Evolutionary conservation across 805 yeast genomes (phyloP).

Genomic region (Diddensiella caesifluorescens): DNA sequence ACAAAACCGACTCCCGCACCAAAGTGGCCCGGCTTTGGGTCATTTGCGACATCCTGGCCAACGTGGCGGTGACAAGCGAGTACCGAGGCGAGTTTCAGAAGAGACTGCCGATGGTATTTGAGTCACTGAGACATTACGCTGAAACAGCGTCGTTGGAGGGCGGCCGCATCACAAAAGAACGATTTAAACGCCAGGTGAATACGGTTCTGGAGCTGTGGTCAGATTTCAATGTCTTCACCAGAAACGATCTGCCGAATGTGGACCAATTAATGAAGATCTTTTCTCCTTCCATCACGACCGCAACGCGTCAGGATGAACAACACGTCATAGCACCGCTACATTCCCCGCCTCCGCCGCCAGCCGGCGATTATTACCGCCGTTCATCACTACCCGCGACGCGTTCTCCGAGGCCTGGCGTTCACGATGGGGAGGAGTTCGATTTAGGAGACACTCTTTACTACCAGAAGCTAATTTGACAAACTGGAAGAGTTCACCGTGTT

Average conservation of each 20-base stretch:
- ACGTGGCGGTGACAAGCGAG: slow-evolving; percentile 11
- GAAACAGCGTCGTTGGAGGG: background rate
- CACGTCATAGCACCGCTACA: too few relatives aligned
- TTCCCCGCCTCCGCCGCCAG: slow-evolving; percentile 1
- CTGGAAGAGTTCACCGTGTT: too few relatives aligned
- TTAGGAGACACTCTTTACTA: too few relatives aligned
- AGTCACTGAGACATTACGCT: background rate
- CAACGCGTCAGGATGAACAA: too few relatives aligned
- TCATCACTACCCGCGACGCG: too few relatives aligned
- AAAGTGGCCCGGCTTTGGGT: slow-evolving; percentile 25
- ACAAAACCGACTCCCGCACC: slow-evolving; percentile 10
- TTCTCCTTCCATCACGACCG: too few relatives aligned
- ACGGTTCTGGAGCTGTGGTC: slow-evolving; percentile 2
- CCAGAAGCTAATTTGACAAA: too few relatives aligned
- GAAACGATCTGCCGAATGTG: background rate
- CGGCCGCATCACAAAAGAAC: slow-evolving; percentile 15
- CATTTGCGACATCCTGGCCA: slow-evolving; percentile 26
- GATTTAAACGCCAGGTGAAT: slow-evolving; percentile 11
- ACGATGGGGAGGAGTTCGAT: too few relatives aligned
- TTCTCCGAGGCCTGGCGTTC: too few relatives aligned
- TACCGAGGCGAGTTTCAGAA: slow-evolving; percentile 11
- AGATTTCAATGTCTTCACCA: slow-evolving; percentile 2
- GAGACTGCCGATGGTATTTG: slow-evolving; percentile 11
- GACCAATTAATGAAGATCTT: background rate
- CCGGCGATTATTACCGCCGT: background rate